Percentiles rank a stretch among this genome's conserved stretches.
phyloP scores from a whole-genome alignment of 2,329 filamentous ascomycete species.

The Neodidymelliopsis sp. region DNA sequence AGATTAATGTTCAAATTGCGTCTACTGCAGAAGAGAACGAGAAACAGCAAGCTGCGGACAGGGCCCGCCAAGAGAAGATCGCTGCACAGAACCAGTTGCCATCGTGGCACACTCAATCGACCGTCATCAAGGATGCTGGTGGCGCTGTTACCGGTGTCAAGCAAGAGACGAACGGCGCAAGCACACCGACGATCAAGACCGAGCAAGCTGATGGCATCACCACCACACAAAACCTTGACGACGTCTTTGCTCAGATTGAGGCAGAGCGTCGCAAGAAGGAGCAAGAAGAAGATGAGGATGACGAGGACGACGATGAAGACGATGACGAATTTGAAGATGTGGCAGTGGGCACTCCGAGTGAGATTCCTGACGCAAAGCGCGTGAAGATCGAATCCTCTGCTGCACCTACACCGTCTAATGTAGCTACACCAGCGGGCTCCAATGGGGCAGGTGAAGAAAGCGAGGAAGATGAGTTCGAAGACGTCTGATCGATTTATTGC shows the following conservation, averaged over 20 bases:
- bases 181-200: constrained; percentile 47
- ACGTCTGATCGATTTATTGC: constrained; percentile 46
- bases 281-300: constrained; percentile 44
- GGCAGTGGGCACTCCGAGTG: constrained; percentile 39
- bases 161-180: constrained; percentile 48
- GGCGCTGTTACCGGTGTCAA: constrained; percentile 45
- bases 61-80: constrained; percentile 69
- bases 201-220: constrained; percentile 60
- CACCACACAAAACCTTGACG: constrained; percentile 65
- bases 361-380: constrained; percentile 62
- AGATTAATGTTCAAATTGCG: constrained; percentile 74
- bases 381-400: constrained; percentile 64
- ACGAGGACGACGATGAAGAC: constrained; percentile 57
- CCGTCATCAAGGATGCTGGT: constrained; percentile 59
- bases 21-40: constrained; percentile 70
- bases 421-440: constrained; percentile 47
- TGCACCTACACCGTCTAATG: constrained; percentile 41
- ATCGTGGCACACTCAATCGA: constrained; percentile 75
- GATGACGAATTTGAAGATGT: constrained; percentile 55
- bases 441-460: constrained; percentile 55
- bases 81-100: constrained; percentile 74
- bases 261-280: constrained; percentile 61
- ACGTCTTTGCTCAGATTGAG: constrained; percentile 72
- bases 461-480: constrained; percentile 57
- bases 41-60: constrained; percentile 71